Percentiles rank a stretch among this genome's conserved stretches.
Evolutionary conservation across 2,329 filamentous ascomycete genomes (phyloP).

Genomic region (Ceratocystiopsis sp.): DNA sequence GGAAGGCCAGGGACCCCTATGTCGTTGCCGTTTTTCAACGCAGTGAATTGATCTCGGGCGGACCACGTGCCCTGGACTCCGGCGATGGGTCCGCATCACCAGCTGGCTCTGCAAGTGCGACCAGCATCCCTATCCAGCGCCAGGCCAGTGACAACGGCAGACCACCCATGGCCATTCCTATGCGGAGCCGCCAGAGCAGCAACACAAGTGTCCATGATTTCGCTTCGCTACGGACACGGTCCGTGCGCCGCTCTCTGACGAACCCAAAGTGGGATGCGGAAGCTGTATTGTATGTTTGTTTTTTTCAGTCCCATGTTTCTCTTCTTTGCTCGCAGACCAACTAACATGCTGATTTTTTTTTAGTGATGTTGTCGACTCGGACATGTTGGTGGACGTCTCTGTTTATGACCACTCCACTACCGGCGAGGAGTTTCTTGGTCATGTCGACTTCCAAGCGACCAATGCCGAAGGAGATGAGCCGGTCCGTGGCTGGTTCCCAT

Average conservation of each 20-base stretch:
- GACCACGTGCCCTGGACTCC: conserved; percentile 48
- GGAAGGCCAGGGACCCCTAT: conserved; percentile 76
- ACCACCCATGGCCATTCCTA: conserved; percentile 80
- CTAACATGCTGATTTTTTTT: not conserved
- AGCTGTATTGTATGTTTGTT: conserved; percentile 70
- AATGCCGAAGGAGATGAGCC: conserved; percentile 49
- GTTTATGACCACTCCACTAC: conserved; percentile 65
- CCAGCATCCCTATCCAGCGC: conserved; percentile 38
- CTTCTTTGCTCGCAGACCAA: not conserved
- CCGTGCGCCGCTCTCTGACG: conserved; percentile 43
- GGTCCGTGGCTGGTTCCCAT: conserved; percentile 69
- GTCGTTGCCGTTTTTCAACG: conserved; percentile 94
- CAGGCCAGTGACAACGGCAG: conserved; percentile 68
- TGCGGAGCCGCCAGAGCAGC: conserved; percentile 92
- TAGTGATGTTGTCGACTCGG: conserved; percentile 84
- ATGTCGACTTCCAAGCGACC: conserved; percentile 62
- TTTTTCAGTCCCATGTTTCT: not conserved
- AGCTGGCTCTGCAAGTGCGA: conserved; percentile 14
- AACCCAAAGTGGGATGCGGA: conserved; percentile 93
- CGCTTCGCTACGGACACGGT: conserved; percentile 40
- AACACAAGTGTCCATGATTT: conserved; percentile 69
- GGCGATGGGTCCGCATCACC: conserved; percentile 25
- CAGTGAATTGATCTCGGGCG: conserved; percentile 87
- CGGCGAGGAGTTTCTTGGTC: conserved; percentile 80
- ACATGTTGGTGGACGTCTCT: conserved; percentile 81